Percentiles rank a stretch among this genome's conserved stretches.
Evolutionary conservation across 2,329 filamentous ascomycete species (phyloP).

Genomic region (Diaporthe ilicicola): DNA sequence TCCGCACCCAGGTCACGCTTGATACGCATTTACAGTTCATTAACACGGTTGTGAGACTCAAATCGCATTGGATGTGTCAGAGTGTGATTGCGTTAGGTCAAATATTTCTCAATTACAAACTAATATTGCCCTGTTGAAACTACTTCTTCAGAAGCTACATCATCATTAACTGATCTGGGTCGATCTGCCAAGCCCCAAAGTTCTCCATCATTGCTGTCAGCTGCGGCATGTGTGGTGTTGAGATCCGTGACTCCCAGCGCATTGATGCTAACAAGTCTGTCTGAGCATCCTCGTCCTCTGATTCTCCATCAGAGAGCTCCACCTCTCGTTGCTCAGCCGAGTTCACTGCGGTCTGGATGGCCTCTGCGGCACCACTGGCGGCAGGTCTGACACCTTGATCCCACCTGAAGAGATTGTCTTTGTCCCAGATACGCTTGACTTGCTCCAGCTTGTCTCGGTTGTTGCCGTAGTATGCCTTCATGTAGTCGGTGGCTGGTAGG

Average conservation of each 20-base stretch:
- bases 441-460: conserved; percentile 38
- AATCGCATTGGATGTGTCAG: no score
- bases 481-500: conserved; percentile 22
- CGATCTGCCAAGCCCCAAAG: no score
- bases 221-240: not conserved
- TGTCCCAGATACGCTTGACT: conserved; percentile 43
- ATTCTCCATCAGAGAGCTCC: not conserved
- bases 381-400: conserved; percentile 36
- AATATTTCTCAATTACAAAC: no score
- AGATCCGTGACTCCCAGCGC: not conserved
- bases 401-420: conserved; percentile 40
- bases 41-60: no score
- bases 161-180: no score
- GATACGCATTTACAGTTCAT: no score
- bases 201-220: not conserved
- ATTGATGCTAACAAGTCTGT: not conserved
- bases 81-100: no score
- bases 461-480: conserved; percentile 44
- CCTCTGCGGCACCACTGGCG: accelerated
- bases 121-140: no score
- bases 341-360: not conserved
- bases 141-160: no score
- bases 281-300: not conserved
- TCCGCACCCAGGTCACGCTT: no score
- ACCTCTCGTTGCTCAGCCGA: not conserved